Percentiles rank a stretch among this genome's conserved stretches.
Conservation (phyloP, 2,329 filamentous ascomycete genomes). For the Alternaria brassicae region DNA sequence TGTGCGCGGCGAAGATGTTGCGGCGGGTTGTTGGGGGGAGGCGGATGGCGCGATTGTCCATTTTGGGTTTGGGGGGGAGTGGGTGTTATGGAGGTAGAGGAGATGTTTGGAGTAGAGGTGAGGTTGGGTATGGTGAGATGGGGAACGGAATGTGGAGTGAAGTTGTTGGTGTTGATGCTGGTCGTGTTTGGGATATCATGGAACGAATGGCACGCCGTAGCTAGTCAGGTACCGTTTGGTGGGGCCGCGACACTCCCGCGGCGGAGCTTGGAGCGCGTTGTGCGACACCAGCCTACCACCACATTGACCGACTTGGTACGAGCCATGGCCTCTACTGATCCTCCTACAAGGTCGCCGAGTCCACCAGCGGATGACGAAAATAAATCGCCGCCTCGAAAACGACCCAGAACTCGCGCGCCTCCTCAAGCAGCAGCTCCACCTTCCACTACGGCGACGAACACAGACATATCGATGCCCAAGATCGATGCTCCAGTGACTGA, state of each 20-base stretch:
- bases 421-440: slow-evolving; percentile 23
- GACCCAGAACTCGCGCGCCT: slow-evolving; percentile 46
- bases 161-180: slow-evolving; percentile 2
- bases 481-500: not conserved
- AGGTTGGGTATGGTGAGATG: not conserved
- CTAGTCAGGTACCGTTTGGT: slow-evolving; percentile 15
- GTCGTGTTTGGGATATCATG: not conserved
- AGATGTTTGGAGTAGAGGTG: not conserved
- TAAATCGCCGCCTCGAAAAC: slow-evolving; percentile 37
- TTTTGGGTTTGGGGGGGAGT: not conserved
- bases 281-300: not conserved
- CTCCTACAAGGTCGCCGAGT: slow-evolving; percentile 13
- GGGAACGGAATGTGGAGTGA: not conserved
- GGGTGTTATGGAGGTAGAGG: not conserved
- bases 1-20: slow-evolving; percentile 36
- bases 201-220: slow-evolving; percentile 15
- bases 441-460: not conserved
- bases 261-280: not conserved
- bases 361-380: slow-evolving; percentile 17
- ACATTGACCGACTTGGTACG: not conserved
- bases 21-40: slow-evolving; percentile 38
- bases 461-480: not conserved
- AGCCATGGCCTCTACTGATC: not conserved
- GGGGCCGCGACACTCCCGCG: slow-evolving; percentile 4
- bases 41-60: slow-evolving; percentile 35